Evolutionary conservation across 441 rosid genomes (phyloP), one percentile per base, ranked within the genome.

Genomic region (Euphorbia neoarborescens): DNA sequence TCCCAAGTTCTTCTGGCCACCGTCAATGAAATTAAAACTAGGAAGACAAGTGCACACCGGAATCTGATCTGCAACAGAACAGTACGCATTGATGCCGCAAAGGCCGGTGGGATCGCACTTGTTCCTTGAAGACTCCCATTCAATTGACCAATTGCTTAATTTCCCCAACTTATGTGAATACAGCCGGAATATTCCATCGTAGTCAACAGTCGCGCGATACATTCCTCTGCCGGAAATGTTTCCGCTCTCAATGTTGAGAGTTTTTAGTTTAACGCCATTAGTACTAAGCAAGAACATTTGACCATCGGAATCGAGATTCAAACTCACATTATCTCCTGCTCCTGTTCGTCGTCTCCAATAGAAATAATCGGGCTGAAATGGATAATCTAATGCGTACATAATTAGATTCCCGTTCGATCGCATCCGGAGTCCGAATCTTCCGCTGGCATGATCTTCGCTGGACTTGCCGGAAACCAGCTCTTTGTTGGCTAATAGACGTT

Each of bases 51-150:
- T 8, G 66, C 84, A 82, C 7, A 2, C 35, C 30, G 68, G 54
- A 3, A 57, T 63, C 19, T 7, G 25, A 11, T 76, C 60, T 3
- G 27, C 46, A 17, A 25, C 17, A 44, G 66, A 40, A 59, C 85
- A 82, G 58, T 61, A 78, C 6, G 80, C 56, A 59, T 82, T 82
- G 9, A 63, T 28, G 11, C 85, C 82, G 6, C 83, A 82, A n/a
- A 67, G 28, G 38, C 81, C 78, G 22, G 34, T 62, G 9, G 81
- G 72, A 0, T 38, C 58, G 10, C 85, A 80, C 63, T 70, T 66
- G 57, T 78, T 24, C 0, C 0, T 1, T 0, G 74, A 35, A 13
- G 77, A 65, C 19, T 0, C 1, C 83, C 82, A 80, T n/a, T 9
- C 66, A 8, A 57, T 19, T 27, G 73, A 68, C 75, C 54, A 62